Evolutionary conservation across 805 yeast species (phyloP).

Genomic region (Blastobotrys terrestris): DNA sequence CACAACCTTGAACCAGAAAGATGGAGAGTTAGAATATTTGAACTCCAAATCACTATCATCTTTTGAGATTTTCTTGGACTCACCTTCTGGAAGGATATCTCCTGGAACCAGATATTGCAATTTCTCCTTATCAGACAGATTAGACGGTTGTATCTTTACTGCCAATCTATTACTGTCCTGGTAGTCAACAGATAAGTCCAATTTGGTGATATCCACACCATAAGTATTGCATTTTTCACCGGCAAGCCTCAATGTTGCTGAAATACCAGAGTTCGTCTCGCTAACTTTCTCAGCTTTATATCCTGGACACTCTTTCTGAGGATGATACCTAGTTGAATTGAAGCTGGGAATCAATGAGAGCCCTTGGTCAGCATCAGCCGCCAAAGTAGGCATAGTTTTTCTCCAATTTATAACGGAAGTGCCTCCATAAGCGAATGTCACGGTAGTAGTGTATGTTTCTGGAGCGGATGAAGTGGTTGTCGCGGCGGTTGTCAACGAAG

Average conservation of each 20-base stretch:
- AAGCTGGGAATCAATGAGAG: neutral
- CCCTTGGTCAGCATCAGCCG: neutral
- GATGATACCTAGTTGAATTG: neutral
- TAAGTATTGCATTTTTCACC: conserved; percentile 17
- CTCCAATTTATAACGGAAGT: neutral
- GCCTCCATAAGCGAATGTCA: neutral
- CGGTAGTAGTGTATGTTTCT: neutral
- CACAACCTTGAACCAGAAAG: conserved; percentile 20
- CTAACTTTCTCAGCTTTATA: neutral
- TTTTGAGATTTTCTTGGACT: neutral
- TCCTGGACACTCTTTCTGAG: neutral
- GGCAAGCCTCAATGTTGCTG: conserved; percentile 17
- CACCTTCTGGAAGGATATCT: conserved; percentile 8
- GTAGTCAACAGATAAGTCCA: conserved; percentile 10
- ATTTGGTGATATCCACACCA: conserved; percentile 13
- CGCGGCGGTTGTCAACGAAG: neutral
- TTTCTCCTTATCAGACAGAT: conserved; percentile 4
- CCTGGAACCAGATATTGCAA: conserved; percentile 7
- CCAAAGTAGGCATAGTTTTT: too few species aligned
- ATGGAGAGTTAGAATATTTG: conserved; percentile 4
- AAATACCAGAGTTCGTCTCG: conserved; percentile 7
- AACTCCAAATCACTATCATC: conserved; percentile 1
- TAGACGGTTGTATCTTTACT: conserved; percentile 8
- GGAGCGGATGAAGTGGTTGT: neutral
- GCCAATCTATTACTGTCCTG: conserved; percentile 7